phyloP scores from a whole-genome alignment of 148 eudicot species.

The Salicornia ramosissima region DNA sequence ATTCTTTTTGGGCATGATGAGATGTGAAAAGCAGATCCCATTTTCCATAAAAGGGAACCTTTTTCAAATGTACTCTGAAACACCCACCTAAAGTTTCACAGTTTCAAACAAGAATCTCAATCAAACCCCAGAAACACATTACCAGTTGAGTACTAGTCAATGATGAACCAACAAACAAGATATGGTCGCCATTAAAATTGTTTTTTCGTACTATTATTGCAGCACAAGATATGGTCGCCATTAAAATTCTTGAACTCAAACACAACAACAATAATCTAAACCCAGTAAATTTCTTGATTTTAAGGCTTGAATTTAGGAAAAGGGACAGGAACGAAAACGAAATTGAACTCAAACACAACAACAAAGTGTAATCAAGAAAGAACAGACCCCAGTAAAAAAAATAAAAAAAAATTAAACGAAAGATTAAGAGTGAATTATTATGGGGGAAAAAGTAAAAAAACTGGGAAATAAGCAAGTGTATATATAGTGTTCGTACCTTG shows the following conservation, averaged over 20 bases:
- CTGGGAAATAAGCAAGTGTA: not conserved
- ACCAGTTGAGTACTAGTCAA: too few species aligned
- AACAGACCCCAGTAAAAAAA: constrained; percentile 2
- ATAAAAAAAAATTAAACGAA: not conserved
- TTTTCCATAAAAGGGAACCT: constrained; percentile 63
- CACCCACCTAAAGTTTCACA: constrained; percentile 55
- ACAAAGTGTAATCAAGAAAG: not conserved
- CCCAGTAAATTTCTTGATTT: not conserved
- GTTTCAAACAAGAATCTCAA: constrained; percentile 52
- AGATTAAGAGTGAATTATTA: not conserved
- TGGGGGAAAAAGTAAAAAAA: too few species aligned
- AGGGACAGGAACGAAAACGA: not conserved
- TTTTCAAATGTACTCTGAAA: constrained; percentile 47
- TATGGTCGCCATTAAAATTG: not conserved
- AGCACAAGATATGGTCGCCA: too few species aligned
- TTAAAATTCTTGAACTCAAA: too few species aligned
- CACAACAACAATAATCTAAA: too few species aligned
- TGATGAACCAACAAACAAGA: too few species aligned
- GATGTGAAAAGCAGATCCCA: constrained; percentile 66
- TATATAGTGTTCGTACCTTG: constrained; percentile 37
- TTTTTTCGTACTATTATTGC: not conserved
- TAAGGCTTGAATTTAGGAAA: not conserved
- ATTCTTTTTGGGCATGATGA: constrained; percentile 44
- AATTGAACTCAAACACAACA: not conserved
- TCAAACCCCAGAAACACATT: too few species aligned